A percentile compares a stretch with the other conserved stretches of the same genome.
Conservation (phyloP, 306 rosid genomes). For the Sindora glabra region DNA sequence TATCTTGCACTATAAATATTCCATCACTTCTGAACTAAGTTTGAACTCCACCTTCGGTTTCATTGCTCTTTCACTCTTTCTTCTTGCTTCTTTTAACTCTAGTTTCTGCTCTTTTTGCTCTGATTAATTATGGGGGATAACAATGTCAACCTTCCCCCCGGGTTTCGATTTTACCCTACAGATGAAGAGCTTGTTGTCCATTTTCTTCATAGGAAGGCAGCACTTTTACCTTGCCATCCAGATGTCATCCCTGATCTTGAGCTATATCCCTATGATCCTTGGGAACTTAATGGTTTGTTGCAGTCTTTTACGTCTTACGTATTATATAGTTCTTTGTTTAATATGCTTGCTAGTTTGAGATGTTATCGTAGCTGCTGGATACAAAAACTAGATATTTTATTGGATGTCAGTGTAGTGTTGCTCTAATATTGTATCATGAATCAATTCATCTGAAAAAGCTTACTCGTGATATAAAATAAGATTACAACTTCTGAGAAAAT, state of each 20-base stretch:
- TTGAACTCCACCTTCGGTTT: not conserved
- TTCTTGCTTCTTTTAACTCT: no score
- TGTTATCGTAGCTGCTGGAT: not conserved
- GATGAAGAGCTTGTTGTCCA: constrained; percentile 95
- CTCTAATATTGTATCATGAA: no score
- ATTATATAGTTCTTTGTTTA: no score
- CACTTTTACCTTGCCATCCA: constrained; percentile 84
- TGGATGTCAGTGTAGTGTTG: constrained; percentile 20
- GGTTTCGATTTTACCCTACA: constrained; percentile 77
- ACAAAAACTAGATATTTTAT: no score
- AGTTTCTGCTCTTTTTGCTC: not conserved
- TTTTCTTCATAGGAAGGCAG: constrained; percentile 82
- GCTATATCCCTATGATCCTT: constrained; percentile 76
- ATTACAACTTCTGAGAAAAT: no score
- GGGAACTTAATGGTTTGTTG: constrained; percentile 76
- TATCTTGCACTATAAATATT: constrained; percentile 39
- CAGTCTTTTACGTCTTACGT: not conserved
- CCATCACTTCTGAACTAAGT: constrained; percentile 11
- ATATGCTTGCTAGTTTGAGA: no score
- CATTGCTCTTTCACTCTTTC: not conserved
- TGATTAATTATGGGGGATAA: constrained; percentile 54
- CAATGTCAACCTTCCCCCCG: constrained; percentile 78
- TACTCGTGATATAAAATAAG: no score
- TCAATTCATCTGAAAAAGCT: no score
- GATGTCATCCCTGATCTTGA: constrained; percentile 96